Evolutionary conservation across 1,284 basidiomycete genomes (phyloP).

Genomic region (Schizophyllum commune): DNA sequence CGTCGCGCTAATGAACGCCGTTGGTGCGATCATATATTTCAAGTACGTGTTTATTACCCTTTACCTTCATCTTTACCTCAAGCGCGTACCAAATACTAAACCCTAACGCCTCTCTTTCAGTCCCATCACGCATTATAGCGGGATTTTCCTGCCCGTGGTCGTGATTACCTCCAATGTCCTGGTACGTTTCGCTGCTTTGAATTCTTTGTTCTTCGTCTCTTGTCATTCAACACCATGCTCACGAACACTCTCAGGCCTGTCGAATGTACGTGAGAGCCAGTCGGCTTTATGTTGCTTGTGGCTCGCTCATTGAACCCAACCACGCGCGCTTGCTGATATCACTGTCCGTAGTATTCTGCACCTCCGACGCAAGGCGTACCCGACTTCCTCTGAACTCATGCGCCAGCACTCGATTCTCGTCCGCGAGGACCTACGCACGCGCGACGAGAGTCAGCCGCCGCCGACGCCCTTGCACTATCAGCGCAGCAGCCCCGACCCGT

Average conservation of each 20-base stretch:
- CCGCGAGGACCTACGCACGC: slow-evolving; percentile 5
- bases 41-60: slow-evolving; percentile 9
- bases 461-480: not conserved
- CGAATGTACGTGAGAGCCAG: slow-evolving; percentile 12
- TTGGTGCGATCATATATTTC: slow-evolving; percentile 16
- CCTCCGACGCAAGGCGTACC: slow-evolving; percentile 10
- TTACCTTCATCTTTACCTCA: too few species aligned
- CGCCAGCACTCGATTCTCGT: slow-evolving; percentile 9
- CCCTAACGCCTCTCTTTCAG: not conserved
- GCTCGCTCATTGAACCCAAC: not conserved
- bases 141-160: slow-evolving; percentile 9
- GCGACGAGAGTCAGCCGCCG: not conserved
- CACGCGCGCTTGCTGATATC: too few species aligned
- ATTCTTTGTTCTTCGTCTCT: not conserved
- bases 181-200: not conserved
- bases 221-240: not conserved
- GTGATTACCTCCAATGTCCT: slow-evolving; percentile 9
- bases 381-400: slow-evolving; percentile 10
- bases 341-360: slow-evolving; percentile 7
- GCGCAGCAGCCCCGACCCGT: too few species aligned
- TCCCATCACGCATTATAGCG: slow-evolving; percentile 5
- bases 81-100: too few species aligned
- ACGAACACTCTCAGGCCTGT: slow-evolving; percentile 2
- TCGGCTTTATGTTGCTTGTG: not conserved
- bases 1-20: slow-evolving; percentile 13